Evolutionary conservation across 1,139 yeast genomes (phyloP).

Genomic region (Arxiozyma slooffiae): DNA sequence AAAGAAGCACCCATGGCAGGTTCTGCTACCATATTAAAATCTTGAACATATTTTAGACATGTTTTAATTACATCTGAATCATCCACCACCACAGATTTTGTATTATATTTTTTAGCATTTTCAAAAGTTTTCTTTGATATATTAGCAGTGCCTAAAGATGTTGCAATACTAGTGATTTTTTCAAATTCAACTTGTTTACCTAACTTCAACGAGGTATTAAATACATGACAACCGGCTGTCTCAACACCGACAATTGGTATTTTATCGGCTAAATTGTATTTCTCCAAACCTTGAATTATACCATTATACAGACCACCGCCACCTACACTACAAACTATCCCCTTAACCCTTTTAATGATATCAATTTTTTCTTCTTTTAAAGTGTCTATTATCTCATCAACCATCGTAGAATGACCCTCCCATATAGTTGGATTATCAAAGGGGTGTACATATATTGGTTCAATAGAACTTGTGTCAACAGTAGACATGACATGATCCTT

Average conservation of each 20-base stretch:
- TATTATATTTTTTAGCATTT: slow-evolving; percentile 33
- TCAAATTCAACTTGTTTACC: slow-evolving; percentile 38
- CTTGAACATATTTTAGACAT: slow-evolving; percentile 41
- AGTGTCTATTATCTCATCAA: slow-evolving; percentile 47
- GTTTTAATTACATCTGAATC: slow-evolving; percentile 50
- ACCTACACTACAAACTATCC: slow-evolving; percentile 58
- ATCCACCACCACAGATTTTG: slow-evolving; percentile 40
- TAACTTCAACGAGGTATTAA: slow-evolving; percentile 40
- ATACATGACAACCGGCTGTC: slow-evolving; percentile 51
- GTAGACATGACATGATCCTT: slow-evolving; percentile 33
- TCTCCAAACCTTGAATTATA: slow-evolving; percentile 44
- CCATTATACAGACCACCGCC: slow-evolving; percentile 72
- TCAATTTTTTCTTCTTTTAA: slow-evolving; percentile 22
- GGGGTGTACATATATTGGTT: slow-evolving; percentile 58
- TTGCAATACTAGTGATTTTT: slow-evolving; percentile 47
- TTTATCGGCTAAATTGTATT: slow-evolving; percentile 32
- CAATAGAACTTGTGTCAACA: slow-evolving; percentile 24
- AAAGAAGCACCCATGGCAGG: slow-evolving; percentile 74
- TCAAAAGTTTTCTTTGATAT: slow-evolving; percentile 41
- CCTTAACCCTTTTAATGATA: slow-evolving; percentile 36
- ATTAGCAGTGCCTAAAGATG: slow-evolving; percentile 51
- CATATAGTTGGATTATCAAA: slow-evolving; percentile 55
- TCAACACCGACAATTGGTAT: slow-evolving; percentile 49
- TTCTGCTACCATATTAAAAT: slow-evolving; percentile 46
- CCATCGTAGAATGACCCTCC: slow-evolving; percentile 56